Percentiles rank a stretch among this genome's conserved stretches.
Conservation (phyloP, 2,329 filamentous ascomycete species). For the Cercospora citrullina region DNA sequence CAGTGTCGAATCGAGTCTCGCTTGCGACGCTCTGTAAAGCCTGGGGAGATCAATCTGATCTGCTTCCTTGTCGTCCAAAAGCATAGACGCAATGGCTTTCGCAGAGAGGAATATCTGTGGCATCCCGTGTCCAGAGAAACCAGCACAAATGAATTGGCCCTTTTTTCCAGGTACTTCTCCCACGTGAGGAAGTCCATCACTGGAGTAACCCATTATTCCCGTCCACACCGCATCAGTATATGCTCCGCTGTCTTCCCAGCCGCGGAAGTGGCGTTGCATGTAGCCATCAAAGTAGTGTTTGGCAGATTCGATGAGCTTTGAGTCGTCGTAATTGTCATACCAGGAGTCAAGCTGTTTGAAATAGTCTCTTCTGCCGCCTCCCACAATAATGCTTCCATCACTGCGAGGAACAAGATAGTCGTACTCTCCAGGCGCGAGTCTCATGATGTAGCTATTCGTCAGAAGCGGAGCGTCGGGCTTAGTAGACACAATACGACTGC, state of each 20-base stretch:
- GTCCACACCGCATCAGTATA: slow-evolving; percentile 46
- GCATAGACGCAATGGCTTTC: slow-evolving; percentile 26
- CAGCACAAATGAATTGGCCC: slow-evolving; percentile 30
- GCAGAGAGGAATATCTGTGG: slow-evolving; percentile 29
- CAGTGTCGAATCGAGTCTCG: slow-evolving; percentile 20
- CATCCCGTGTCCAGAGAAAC: slow-evolving; percentile 31
- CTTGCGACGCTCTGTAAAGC: slow-evolving; percentile 22
- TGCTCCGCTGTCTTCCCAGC: slow-evolving; percentile 48
- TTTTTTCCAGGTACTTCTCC: slow-evolving; percentile 28
- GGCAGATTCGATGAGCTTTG: slow-evolving; percentile 46
- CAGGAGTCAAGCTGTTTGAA: slow-evolving; percentile 40
- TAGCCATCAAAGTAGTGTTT: slow-evolving; percentile 50
- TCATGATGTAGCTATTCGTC: slow-evolving; percentile 33
- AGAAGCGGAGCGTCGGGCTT: slow-evolving; percentile 30
- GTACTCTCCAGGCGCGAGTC: slow-evolving; percentile 26
- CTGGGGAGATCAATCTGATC: slow-evolving; percentile 26
- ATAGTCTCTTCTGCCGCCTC: slow-evolving; percentile 41
- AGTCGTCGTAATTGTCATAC: slow-evolving; percentile 52
- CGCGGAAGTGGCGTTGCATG: slow-evolving; percentile 51
- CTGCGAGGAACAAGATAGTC: slow-evolving; percentile 49
- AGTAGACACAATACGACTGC: slow-evolving; percentile 40
- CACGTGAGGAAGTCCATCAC: slow-evolving; percentile 29
- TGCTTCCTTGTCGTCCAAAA: slow-evolving; percentile 13
- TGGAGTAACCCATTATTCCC: slow-evolving; percentile 40
- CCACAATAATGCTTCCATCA: slow-evolving; percentile 50